A percentile compares a stretch with the other conserved stretches of the same genome.
These are phyloP conservation scores for Verticillium isaacii DNA, from an alignment of 2,329 filamentous ascomycete species.

Conservation along the genomic window DNA sequence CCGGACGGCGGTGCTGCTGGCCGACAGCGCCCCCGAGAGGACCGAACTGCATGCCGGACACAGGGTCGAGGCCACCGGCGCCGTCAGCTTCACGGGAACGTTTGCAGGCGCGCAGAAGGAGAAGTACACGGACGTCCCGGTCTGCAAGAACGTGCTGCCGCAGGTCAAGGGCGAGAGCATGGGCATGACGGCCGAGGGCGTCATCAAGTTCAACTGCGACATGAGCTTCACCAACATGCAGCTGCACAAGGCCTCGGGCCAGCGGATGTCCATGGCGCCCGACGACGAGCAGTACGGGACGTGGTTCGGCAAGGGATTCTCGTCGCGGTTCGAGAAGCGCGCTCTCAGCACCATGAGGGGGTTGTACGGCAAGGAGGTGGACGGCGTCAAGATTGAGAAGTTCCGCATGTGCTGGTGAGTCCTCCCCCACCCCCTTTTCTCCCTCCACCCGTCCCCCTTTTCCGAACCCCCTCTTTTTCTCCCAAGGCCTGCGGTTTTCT, in stretches of 20 bases:
- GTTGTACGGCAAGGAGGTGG: slow-evolving; percentile 35
- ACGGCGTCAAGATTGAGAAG: slow-evolving; percentile 31
- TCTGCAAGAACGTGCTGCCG: slow-evolving; percentile 41
- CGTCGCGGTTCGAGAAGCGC: slow-evolving; percentile 38
- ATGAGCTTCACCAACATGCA: slow-evolving; percentile 52
- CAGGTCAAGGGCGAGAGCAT: slow-evolving; percentile 38
- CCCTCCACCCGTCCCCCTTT: neutral
- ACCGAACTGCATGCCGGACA: slow-evolving; percentile 46
- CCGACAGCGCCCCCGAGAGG: slow-evolving; percentile 43
- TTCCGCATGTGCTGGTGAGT: slow-evolving; percentile 43
- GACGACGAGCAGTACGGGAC: slow-evolving; percentile 34
- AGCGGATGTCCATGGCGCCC: slow-evolving; percentile 48
- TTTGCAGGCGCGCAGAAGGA: slow-evolving; percentile 37
- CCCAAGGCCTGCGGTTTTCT: slow-evolving; percentile 4
- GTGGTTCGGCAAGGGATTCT: slow-evolving; percentile 32
- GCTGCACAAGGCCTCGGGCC: slow-evolving; percentile 38
- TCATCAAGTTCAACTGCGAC: slow-evolving; percentile 59
- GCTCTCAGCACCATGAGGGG: slow-evolving; percentile 31
- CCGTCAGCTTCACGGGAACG: slow-evolving; percentile 35
- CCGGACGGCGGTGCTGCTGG: slow-evolving; percentile 49
- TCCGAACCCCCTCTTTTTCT: slow-evolving; percentile 12
- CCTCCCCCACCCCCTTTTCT: neutral
- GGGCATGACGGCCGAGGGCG: slow-evolving; percentile 39
- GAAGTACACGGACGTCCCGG: slow-evolving; percentile 44
- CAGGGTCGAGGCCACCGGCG: slow-evolving; percentile 53